These are phyloP conservation scores for Thielaviopsis punctulata DNA, from an alignment of 2,329 filamentous ascomycete species.

Conservation along the genomic window DNA sequence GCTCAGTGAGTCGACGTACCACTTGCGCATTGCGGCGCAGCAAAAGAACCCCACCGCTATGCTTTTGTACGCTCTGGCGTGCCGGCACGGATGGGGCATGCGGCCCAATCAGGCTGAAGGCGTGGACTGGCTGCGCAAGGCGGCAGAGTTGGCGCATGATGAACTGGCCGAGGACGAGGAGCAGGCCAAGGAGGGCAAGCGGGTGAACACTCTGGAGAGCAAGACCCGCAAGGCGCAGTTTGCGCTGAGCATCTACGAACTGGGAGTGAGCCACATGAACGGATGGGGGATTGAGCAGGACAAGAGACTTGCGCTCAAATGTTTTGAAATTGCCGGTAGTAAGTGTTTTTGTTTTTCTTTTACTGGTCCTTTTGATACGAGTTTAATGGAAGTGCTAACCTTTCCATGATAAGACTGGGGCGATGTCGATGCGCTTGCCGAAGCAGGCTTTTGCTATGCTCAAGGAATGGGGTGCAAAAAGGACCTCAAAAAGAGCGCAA, in stretches of 20 bases:
- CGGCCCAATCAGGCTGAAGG: constrained; percentile 78
- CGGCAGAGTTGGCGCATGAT: constrained; percentile 65
- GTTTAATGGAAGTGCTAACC: constrained; percentile 12
- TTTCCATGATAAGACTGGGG: constrained; percentile 54
- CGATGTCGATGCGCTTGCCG: constrained; percentile 80
- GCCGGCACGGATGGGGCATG: constrained; percentile 96
- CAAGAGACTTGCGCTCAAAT: constrained; percentile 69
- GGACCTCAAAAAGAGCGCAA: constrained; percentile 83
- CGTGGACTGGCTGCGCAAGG: constrained; percentile 80
- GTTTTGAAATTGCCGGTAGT: constrained; percentile 90
- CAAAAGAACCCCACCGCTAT: constrained; percentile 82
- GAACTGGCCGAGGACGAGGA: constrained; percentile 75
- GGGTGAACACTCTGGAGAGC: constrained; percentile 48
- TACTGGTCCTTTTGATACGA: background rate
- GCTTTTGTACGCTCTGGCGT: constrained; percentile 88
- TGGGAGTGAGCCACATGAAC: constrained; percentile 94
- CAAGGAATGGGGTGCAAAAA: constrained; percentile 91
- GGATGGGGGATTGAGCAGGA: constrained; percentile 96
- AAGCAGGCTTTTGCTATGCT: constrained; percentile 91
- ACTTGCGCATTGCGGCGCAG: constrained; percentile 74
- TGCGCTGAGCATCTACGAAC: constrained; percentile 85
- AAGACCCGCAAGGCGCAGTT: constrained; percentile 85
- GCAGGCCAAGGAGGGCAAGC: constrained; percentile 42
- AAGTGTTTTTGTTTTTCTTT: constrained; percentile 21
- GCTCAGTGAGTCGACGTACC: constrained; percentile 87